These are phyloP conservation scores for Vaccinium myrtillus DNA, from an alignment of 148 eudicot species.

Conservation along the genomic window DNA sequence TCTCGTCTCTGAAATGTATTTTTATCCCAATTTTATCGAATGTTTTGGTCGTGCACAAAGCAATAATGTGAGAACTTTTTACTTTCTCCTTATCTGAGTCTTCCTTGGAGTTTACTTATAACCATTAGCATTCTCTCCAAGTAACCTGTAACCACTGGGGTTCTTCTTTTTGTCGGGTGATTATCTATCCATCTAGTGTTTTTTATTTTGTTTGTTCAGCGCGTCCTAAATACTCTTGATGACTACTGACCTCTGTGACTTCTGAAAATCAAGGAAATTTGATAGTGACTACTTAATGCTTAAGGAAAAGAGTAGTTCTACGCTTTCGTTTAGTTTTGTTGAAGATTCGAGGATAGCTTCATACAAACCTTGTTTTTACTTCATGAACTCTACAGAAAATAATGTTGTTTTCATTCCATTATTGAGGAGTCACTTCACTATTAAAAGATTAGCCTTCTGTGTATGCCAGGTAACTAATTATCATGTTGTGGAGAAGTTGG, in stretches of 20 bases:
- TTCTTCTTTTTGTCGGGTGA: background rate
- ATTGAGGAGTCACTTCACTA: background rate
- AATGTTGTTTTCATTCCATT: background rate
- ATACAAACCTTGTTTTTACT: background rate
- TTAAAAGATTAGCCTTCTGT: background rate
- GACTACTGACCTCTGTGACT: background rate
- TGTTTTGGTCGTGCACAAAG: background rate
- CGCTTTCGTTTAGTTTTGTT: background rate
- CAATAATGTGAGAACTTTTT: background rate
- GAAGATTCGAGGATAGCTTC: background rate
- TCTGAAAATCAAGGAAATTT: background rate
- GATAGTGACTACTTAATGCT: background rate
- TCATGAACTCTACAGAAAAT: background rate
- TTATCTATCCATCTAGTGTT: background rate
- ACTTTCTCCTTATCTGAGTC: background rate
- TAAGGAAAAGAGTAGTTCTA: background rate
- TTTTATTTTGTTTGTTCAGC: background rate
- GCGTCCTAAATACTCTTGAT: background rate
- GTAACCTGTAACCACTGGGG: background rate
- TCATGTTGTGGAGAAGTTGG: conserved; percentile 81
- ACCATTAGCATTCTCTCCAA: background rate
- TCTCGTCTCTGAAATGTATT: background rate
- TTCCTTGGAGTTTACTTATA: background rate
- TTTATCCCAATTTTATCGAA: background rate
- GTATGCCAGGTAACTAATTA: conserved; percentile 80